Conservation (phyloP, 345 rosid species). For the Hirschfeldia incana region DNA sequence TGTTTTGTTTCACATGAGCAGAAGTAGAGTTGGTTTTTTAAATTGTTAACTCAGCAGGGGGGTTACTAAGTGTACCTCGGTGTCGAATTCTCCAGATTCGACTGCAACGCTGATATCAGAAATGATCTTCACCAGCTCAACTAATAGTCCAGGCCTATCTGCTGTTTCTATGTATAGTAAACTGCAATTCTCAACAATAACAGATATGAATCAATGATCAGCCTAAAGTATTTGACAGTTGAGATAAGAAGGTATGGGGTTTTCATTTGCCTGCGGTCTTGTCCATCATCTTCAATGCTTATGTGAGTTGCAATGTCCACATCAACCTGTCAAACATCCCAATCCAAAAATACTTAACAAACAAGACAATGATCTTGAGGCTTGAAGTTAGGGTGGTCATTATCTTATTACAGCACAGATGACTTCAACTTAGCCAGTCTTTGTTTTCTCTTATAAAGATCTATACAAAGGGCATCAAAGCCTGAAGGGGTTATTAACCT, state of each 20-base stretch:
- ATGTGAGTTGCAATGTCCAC: slow-evolving; percentile 91
- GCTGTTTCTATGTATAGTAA: slow-evolving; percentile 85
- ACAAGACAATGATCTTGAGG: background rate
- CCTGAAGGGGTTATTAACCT: slow-evolving; percentile 37
- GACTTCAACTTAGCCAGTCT: background rate
- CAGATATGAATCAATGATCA: background rate
- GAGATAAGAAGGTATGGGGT: slow-evolving; percentile 11
- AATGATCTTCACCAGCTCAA: slow-evolving; percentile 80
- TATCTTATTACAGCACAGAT: background rate
- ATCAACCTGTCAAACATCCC: slow-evolving; percentile 60
- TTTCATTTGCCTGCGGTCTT: slow-evolving; percentile 68
- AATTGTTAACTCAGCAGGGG: too few relatives aligned
- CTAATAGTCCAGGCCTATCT: slow-evolving; percentile 94
- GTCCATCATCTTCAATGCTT: slow-evolving; percentile 65
- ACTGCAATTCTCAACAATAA: slow-evolving; percentile 46
- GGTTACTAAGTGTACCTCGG: slow-evolving; percentile 89
- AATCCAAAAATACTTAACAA: background rate
- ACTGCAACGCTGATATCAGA: slow-evolving; percentile 78
- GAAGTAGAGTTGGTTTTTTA: too few relatives aligned
- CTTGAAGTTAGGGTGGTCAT: background rate
- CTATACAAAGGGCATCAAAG: background rate
- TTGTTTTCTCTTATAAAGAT: background rate
- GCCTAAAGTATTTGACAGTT: background rate
- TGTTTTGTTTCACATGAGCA: slow-evolving; percentile 13
- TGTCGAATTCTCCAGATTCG: slow-evolving; percentile 96